Evolutionary conservation across 2,329 filamentous ascomycete species (phyloP), one percentile per base, ranked within the genome.

Genomic region (Colletotrichum noveboracense): DNA sequence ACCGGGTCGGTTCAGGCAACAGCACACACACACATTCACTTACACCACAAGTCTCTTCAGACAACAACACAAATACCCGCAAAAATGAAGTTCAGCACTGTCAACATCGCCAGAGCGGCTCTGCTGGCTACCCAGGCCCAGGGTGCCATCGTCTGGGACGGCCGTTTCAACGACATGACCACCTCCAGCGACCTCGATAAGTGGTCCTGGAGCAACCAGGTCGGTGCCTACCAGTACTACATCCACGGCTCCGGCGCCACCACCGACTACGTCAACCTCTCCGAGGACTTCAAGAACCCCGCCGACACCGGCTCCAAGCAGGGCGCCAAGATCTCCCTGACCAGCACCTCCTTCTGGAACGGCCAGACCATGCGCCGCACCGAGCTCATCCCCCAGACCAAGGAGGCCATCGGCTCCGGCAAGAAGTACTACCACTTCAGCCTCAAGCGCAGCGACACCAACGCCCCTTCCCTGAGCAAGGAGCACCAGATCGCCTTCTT

Each of bases 341-440:
- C 88, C 80, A 83, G 84, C 79, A 93, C 90, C 2, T 88, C 93
- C 2, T 94, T 91, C 82, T 95, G 93, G 93, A 93, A 95, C 83
- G 92, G 91, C 34, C 92, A 94, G 82, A 90, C 83, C 62, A 95
- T 95, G 93, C 91, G 93, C 82, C 89, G 93, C 67, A 94, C 92
- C 0, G 94, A 95, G 85, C 86, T 95, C 75, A 95, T 95, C 78
- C 93, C 93, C 10, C 92, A 94, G 84, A 94, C 93, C 2, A 89
- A 83, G 5, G 91, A 90, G 0, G 88, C 91, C 75, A 93, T 95
- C 83, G 92, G 91, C 79, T 80, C 84, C 28, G 93, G 93, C 64
- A 92, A 90, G 70, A 89, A 94, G 38, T 94, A 89, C 85, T 95
- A 95, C 84, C 93, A 95, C 84, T 95, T 95, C 85, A 92, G 89